These are phyloP conservation scores for Aspergillus sclerotioniger DNA, from an alignment of 495 filamentous ascomycete genomes.

Conservation along the genomic window DNA sequence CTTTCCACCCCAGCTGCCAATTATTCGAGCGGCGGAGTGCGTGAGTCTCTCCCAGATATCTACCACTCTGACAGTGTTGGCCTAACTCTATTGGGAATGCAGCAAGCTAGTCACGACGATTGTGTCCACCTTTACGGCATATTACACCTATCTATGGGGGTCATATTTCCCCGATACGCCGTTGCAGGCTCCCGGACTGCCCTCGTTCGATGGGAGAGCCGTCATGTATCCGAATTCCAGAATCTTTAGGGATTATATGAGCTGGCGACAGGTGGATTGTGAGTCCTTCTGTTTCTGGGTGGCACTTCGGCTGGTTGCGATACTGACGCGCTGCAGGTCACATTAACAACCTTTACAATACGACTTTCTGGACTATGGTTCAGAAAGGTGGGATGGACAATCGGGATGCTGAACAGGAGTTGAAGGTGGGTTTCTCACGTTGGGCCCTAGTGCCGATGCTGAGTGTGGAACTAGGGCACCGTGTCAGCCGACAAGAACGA, in stretches of 20 bases:
- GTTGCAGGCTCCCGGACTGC: slow-evolving; percentile 66
- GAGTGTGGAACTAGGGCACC: slow-evolving; percentile 59
- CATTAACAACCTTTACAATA: slow-evolving; percentile 98
- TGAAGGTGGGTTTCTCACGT: slow-evolving; percentile 54
- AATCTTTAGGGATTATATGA: slow-evolving; percentile 90
- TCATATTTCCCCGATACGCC: slow-evolving; percentile 65
- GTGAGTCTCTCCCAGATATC: slow-evolving; percentile 47
- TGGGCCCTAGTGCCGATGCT: background rate
- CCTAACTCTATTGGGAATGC: background rate
- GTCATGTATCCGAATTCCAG: slow-evolving; percentile 77
- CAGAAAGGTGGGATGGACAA: slow-evolving; percentile 69
- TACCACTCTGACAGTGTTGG: background rate
- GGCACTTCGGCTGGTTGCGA: background rate
- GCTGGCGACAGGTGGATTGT: slow-evolving; percentile 97
- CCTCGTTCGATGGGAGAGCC: slow-evolving; percentile 88
- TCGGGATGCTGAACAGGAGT: slow-evolving; percentile 72
- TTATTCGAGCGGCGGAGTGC: slow-evolving; percentile 85
- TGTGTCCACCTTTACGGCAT: slow-evolving; percentile 88
- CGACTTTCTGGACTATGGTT: slow-evolving; percentile 90
- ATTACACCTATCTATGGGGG: slow-evolving; percentile 81
- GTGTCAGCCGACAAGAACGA: slow-evolving; percentile 88
- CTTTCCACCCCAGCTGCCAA: slow-evolving; percentile 74
- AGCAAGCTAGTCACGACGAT: slow-evolving; percentile 90
- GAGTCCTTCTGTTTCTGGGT: slow-evolving; percentile 30
- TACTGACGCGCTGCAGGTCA: slow-evolving; percentile 57